A percentile compares a stretch with the other conserved stretches of the same genome.
These are phyloP conservation scores for Colletotrichum sp. DNA, from an alignment of 2,329 filamentous ascomycete species.

Conservation along the genomic window DNA sequence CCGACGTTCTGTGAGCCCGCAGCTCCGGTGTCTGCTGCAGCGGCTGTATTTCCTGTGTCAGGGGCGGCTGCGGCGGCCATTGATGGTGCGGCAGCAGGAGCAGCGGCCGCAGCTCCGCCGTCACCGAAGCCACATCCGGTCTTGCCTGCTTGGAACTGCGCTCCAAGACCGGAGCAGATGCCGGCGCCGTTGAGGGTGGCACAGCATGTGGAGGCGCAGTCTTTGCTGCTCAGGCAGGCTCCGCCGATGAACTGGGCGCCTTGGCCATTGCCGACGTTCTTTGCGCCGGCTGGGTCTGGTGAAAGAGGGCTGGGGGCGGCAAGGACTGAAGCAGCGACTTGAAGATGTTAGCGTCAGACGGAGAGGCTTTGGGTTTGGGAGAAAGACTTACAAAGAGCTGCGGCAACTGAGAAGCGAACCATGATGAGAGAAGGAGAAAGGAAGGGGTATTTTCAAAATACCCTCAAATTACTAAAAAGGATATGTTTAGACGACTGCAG, in stretches of 20 bases:
- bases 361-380: no score
- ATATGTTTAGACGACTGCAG: not conserved
- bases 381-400: conserved; percentile 14
- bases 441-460: not conserved
- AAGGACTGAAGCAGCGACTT: conserved; percentile 23
- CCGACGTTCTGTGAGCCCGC: conserved; percentile 30
- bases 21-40: not conserved
- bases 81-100: not conserved
- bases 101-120: not conserved
- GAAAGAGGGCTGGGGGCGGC: conserved; percentile 24
- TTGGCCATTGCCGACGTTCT: conserved; percentile 30
- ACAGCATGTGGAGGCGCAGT: conserved; percentile 30
- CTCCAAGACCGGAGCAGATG: conserved; percentile 29
- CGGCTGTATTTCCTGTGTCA: not conserved
- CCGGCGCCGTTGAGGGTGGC: conserved; percentile 25
- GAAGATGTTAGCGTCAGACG: no score
- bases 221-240: conserved; percentile 29
- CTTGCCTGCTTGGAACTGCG: conserved; percentile 31
- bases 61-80: not conserved
- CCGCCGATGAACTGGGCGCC: conserved; percentile 34
- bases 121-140: conserved; percentile 29
- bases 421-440: not conserved
- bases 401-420: conserved; percentile 13
- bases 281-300: conserved; percentile 29
- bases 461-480: not conserved